Evolutionary conservation across 2,329 filamentous ascomycete species (phyloP).

Genomic region (Massarina eburnea): DNA sequence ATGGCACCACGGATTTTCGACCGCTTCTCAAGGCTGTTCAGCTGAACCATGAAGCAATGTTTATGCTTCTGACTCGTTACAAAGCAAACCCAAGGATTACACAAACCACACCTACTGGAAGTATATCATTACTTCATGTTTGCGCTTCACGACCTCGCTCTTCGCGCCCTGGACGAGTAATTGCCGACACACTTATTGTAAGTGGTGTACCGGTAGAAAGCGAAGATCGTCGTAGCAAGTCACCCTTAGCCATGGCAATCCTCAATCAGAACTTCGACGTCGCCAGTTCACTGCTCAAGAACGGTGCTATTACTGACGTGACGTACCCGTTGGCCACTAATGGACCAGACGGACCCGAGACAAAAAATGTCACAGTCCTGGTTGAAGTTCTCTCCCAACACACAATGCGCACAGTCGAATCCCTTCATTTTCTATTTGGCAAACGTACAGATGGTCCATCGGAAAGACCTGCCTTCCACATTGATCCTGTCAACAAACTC

Average conservation of each 20-base stretch:
- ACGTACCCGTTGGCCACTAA: conserved; percentile 1
- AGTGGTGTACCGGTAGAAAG: conserved; percentile 7
- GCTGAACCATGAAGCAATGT: conserved; percentile 5
- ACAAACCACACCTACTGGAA: conserved; percentile 1
- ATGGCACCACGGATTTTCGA: conserved; percentile 5
- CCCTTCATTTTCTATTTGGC: conserved; percentile 8
- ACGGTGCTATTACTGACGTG: conserved; percentile 6
- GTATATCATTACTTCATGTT: conserved; percentile 3
- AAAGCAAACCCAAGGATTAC: neutral
- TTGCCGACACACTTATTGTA: conserved; percentile 6
- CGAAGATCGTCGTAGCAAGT: conserved; percentile 3
- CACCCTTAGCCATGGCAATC: conserved; percentile 7
- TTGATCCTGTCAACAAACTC: conserved; percentile 4
- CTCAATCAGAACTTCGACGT: conserved; percentile 10
- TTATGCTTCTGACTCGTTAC: conserved; percentile 1
- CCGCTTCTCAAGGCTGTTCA: conserved; percentile 5
- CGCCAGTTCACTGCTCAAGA: conserved; percentile 3
- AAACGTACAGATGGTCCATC: neutral
- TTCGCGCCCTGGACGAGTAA: conserved; percentile 4
- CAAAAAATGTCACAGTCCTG: conserved; percentile 1
- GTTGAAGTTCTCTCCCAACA: conserved; percentile 8
- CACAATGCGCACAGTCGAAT: conserved; percentile 9
- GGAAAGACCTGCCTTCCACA: conserved; percentile 3
- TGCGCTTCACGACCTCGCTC: conserved; percentile 7
- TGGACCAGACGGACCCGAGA: neutral